These are phyloP conservation scores for Teratosphaeria pseudoeucalypti DNA, from an alignment of 2,329 filamentous ascomycete genomes.

Conservation along the genomic window DNA sequence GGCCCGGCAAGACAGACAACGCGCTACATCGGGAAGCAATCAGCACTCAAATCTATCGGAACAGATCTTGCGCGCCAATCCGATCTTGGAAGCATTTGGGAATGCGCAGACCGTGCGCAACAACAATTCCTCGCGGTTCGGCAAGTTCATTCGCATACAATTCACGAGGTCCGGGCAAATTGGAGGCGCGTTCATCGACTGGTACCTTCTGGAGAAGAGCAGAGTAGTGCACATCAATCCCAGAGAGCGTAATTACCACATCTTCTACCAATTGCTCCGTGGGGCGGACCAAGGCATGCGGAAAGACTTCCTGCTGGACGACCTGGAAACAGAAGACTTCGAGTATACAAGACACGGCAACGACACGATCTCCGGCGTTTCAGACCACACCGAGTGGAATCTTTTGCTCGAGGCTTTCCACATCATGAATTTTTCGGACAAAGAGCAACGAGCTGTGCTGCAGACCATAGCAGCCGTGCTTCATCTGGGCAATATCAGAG, in stretches of 20 bases:
- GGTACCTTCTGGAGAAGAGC: conserved; percentile 98
- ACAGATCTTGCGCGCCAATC: conserved; percentile 91
- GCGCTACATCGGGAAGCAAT: conserved; percentile 48
- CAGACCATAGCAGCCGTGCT: conserved; percentile 83
- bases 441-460: conserved; percentile 74
- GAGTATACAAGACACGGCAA: conserved; percentile 86
- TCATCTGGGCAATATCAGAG: conserved; percentile 83
- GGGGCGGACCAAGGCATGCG: conserved; percentile 68
- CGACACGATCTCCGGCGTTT: conserved; percentile 81
- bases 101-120: conserved; percentile 97
- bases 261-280: conserved; percentile 91
- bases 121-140: conserved; percentile 96
- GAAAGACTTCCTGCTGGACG: conserved; percentile 64
- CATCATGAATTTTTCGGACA: conserved; percentile 83
- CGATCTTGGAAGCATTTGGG: conserved; percentile 93
- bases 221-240: conserved; percentile 80
- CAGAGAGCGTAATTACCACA: conserved; percentile 89
- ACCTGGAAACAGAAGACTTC: conserved; percentile 73
- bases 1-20: conserved; percentile 67
- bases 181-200: conserved; percentile 92
- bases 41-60: conserved; percentile 82
- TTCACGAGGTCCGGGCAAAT: conserved; percentile 84
- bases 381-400: conserved; percentile 84
- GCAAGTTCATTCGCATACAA: conserved; percentile 97
- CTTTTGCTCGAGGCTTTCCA: conserved; percentile 82